Evolutionary conservation across 2,329 filamentous ascomycete species (phyloP).

Genomic region (Cercospora sojina): DNA sequence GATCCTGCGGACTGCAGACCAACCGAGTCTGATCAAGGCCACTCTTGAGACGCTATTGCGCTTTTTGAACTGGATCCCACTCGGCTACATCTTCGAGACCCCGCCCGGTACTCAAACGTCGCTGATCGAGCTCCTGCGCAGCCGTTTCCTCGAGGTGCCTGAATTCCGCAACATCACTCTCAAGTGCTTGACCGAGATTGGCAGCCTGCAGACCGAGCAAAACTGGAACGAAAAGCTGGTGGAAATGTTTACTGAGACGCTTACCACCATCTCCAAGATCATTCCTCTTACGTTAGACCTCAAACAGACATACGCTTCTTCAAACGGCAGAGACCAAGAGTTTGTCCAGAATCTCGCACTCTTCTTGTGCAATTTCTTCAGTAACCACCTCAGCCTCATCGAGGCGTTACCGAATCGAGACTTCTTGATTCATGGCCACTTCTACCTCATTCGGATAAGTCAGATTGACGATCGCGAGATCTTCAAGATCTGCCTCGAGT

Average conservation of each 20-base stretch:
- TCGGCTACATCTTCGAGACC: conserved; percentile 98
- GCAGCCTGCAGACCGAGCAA: conserved; percentile 80
- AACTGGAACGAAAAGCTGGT: conserved; percentile 94
- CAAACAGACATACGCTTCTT: conserved; percentile 85
- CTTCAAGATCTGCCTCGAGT: conserved; percentile 98
- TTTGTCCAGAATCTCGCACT: conserved; percentile 96
- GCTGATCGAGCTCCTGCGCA: conserved; percentile 90
- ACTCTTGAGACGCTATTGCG: conserved; percentile 92
- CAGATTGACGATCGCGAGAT: conserved; percentile 99
- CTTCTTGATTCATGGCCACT: conserved; percentile 92
- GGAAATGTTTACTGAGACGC: conserved; percentile 96
- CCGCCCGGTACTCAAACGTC: conserved; percentile 53
- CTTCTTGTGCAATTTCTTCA: conserved; percentile 96
- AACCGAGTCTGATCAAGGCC: conserved; percentile 88
- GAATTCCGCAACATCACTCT: conserved; percentile 97
- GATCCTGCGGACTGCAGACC: conserved; percentile 84
- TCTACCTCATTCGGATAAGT: conserved; percentile 96
- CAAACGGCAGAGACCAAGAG: conserved; percentile 91
- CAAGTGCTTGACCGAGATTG: conserved; percentile 96
- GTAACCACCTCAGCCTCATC: conserved; percentile 87
- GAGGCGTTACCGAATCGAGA: conserved; percentile 95
- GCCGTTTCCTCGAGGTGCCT: conserved; percentile 85
- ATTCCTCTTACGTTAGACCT: conserved; percentile 88
- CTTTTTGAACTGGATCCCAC: conserved; percentile 98
- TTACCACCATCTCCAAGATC: conserved; percentile 89